Evolutionary conservation across 208 protist genomes (phyloP).

Genomic region (Polymyxa betae): DNA sequence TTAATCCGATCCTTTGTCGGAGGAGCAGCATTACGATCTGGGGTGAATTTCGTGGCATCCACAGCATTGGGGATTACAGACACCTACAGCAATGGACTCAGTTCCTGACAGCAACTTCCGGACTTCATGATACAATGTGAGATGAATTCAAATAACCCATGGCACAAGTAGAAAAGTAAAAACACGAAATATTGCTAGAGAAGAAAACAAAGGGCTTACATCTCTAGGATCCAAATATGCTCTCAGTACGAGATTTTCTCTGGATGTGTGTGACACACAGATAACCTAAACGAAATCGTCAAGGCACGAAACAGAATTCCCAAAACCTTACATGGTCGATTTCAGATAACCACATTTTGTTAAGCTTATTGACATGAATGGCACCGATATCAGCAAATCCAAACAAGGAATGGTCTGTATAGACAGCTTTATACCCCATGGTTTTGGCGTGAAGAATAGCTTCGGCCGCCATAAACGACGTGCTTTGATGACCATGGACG

Average conservation of each 20-base stretch:
- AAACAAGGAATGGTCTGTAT: constrained; percentile 98
- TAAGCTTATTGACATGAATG: constrained; percentile 94
- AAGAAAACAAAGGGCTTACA: not conserved
- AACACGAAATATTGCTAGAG: not conserved
- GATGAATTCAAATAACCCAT: not conserved
- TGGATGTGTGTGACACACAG: constrained; percentile 95
- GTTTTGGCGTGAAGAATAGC: constrained; percentile 88
- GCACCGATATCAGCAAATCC: constrained; percentile 90
- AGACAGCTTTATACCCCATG: constrained; percentile 90
- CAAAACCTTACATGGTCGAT: constrained; percentile 72
- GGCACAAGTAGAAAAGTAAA: not conserved
- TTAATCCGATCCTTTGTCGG: constrained; percentile 76
- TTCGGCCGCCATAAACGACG: constrained; percentile 91
- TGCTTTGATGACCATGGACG: constrained; percentile 93
- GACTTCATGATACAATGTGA: not conserved
- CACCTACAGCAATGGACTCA: constrained; percentile 78
- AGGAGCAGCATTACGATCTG: constrained; percentile 74
- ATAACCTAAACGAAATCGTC: constrained; percentile 74
- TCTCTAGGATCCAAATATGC: constrained; percentile 81
- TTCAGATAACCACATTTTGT: constrained; percentile 89
- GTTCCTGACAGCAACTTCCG: too few relatives aligned
- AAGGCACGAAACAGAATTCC: not conserved
- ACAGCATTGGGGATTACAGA: constrained; percentile 97
- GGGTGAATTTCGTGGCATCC: constrained; percentile 79
- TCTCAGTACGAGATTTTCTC: constrained; percentile 94